Base-by-base conservation (phyloP, 2,329 filamentous ascomycete species). In the Esteya vermicola region DNA sequence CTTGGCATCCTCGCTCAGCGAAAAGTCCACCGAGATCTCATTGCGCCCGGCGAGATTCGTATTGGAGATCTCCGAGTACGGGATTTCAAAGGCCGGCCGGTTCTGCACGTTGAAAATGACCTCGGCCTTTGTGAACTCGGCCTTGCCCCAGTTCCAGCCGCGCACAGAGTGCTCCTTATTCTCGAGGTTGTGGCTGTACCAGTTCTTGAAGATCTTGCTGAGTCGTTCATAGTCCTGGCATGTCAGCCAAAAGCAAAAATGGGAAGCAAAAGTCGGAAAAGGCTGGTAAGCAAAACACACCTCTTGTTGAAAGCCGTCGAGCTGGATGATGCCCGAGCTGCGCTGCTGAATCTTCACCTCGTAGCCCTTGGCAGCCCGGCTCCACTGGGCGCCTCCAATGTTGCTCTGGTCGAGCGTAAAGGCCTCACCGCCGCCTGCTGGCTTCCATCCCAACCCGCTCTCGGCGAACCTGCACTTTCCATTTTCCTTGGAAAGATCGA, bases 141-240 rank as follows among this genome's bases (percentile, higher is more conserved):
- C 85, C 63, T 96, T 98, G 53, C 91, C 91, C 93, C 91, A 98
- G 59, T 98, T 98, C 91, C 91, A 98, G 42, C 91, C 91, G 51
- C 91, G 78, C 43, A 98, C 67, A 20, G 91, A 86, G 60, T 96
- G 91, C 61, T 98, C 91, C 60, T 85, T 85, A 58, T 76, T 84
- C 58, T 96, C 88, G 43, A 98, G 72, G 52, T 79, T 86, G 53
- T 91, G 81, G 63, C 85, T 91, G 63, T 96, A 98, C 85, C 89
- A 96, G 54, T 89, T 84, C 66, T 95, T 96, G 72, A 98, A 95
- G 50, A 91, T 76, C 59, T 94, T 95, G 62, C 68, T 73, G 13
- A 95, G 67, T 41, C 91, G 84, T 50, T 98, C 91, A 51, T 85
- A 84, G 59, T 98, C 89, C 71, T 85, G 53, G 6, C 10, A 19